Percentiles rank a stretch among this genome's conserved stretches.
These are phyloP conservation scores for Saturnispora diversa DNA, from an alignment of 805 yeast species.

Conservation along the genomic window DNA sequence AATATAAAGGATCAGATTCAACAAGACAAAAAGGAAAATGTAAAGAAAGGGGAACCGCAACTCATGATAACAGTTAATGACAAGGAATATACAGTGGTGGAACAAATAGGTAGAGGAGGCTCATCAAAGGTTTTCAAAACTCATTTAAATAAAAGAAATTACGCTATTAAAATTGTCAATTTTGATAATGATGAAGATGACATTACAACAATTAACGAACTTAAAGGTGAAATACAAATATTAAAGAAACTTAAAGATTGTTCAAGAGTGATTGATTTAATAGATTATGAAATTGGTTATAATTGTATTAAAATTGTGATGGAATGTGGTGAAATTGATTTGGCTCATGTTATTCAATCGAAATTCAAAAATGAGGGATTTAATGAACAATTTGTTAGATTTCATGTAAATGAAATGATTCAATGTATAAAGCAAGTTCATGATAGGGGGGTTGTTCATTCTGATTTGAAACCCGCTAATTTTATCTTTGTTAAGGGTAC, in stretches of 20 bases:
- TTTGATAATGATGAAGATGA: conserved; percentile 48
- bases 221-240: conserved; percentile 84
- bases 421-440: conserved; percentile 87
- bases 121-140: conserved; percentile 79
- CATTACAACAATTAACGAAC: conserved; percentile 57
- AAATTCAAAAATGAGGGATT: conserved; percentile 37
- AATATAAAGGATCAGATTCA: too few species aligned
- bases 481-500: conserved; percentile 76
- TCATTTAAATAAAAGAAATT: conserved; percentile 32
- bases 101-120: conserved; percentile 84
- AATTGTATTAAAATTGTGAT: conserved; percentile 65
- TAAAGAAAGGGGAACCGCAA: too few species aligned
- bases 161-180: conserved; percentile 74
- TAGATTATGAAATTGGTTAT: conserved; percentile 63
- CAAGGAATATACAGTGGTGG: conserved; percentile 61
- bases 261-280: conserved; percentile 67
- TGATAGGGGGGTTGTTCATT: conserved; percentile 63
- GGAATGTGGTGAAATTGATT: conserved; percentile 93
- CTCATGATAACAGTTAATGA: conserved; percentile 48
- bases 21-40: too few species aligned
- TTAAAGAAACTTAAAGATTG: conserved; percentile 50
- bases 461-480: conserved; percentile 50
- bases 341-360: conserved; percentile 68
- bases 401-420: conserved; percentile 68
- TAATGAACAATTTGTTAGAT: conserved; percentile 73